Evolutionary conservation across 257 asterid species (phyloP), one percentile per base, ranked within the genome.

Genomic region (Solanum virginianum): DNA sequence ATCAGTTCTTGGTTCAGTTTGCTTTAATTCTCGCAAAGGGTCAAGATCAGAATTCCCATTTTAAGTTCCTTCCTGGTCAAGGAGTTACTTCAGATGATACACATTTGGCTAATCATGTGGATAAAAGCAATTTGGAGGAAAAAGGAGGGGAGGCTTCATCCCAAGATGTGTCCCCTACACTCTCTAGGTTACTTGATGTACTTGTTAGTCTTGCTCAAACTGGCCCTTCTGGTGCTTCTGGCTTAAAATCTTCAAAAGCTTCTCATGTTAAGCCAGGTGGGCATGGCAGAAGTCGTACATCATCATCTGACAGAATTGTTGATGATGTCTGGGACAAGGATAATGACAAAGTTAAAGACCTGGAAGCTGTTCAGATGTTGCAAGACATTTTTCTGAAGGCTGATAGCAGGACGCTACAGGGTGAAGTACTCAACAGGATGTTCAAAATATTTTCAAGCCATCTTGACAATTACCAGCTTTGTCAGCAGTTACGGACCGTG

Each of bases 351-450:
- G 95, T 95, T 85, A 95, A 93, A 91, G 99, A 95, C 89, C 90
- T 97, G 86, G 98, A 95, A 91, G 99, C 99, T 88, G 97, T 97
- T 55, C 98, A 94, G 84, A 92, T 94, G 94, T 91, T 97, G 93
- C 99, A 94, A 89, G 98, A 95, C 90, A 95, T 97, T 86, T 91
- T 97, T 87, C 94, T 97, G 49, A 95, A 95, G 91, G 96, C 99
- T 83, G 98, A 93, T 87, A 94, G 90, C 88, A 92, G 93, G 77
- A 97, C 93, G 88, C 90, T 97, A 89, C 97, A 95, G 93, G 96
- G 94, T 2, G 99, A 97, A 92, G 99, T 97, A 68, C 89, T 97
- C 32, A 97, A 90, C 88, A 92, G 96, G 91, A 90, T 97, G 95
- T 97, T 97, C 87, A 97, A 92, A 92, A 92, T 97, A 90, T 94